These are phyloP conservation scores for Barbatosphaeria neglecta DNA, from an alignment of 495 filamentous ascomycete species.

Conservation along the genomic window DNA sequence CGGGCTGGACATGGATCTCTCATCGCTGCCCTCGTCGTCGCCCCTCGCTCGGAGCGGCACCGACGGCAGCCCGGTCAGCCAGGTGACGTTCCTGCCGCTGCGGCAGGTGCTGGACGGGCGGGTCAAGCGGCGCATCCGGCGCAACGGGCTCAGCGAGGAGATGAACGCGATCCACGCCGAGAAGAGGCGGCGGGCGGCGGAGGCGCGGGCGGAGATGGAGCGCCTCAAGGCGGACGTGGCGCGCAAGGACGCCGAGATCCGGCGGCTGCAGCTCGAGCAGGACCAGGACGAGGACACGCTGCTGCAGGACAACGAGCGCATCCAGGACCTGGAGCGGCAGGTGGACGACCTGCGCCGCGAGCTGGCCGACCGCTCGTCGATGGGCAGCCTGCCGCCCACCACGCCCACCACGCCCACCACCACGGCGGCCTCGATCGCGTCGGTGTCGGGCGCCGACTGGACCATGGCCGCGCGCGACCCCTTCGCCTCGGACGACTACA, in stretches of 20 bases:
- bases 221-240: conserved; percentile 42
- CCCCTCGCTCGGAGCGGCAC: too few relatives aligned
- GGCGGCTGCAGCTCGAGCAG: conserved; percentile 22
- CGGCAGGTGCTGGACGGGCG: conserved; percentile 58
- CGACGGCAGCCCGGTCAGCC: too few relatives aligned
- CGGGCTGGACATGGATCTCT: conserved; percentile 13
- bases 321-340: conserved; percentile 31
- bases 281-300: conserved; percentile 26
- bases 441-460: conserved; percentile 25
- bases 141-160: conserved; percentile 65
- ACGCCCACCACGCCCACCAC: too few relatives aligned
- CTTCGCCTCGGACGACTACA: conserved; percentile 20
- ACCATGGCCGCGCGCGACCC: conserved; percentile 29
- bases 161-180: conserved; percentile 54
- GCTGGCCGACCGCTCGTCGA: conserved; percentile 15
- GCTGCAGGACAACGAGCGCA: conserved; percentile 25
- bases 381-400: conserved; percentile 12
- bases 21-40: conserved; percentile 8
- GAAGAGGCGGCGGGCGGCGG: conserved; percentile 31
- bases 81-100: conserved; percentile 48
- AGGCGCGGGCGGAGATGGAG: conserved; percentile 28
- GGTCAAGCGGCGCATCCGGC: conserved; percentile 57
- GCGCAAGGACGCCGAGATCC: conserved; percentile 37
- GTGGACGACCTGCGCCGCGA: conserved; percentile 19
- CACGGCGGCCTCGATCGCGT: too few relatives aligned